phyloP scores from a whole-genome alignment of 2,329 filamentous ascomycete species.

The Ilyonectria mors-panacis region DNA sequence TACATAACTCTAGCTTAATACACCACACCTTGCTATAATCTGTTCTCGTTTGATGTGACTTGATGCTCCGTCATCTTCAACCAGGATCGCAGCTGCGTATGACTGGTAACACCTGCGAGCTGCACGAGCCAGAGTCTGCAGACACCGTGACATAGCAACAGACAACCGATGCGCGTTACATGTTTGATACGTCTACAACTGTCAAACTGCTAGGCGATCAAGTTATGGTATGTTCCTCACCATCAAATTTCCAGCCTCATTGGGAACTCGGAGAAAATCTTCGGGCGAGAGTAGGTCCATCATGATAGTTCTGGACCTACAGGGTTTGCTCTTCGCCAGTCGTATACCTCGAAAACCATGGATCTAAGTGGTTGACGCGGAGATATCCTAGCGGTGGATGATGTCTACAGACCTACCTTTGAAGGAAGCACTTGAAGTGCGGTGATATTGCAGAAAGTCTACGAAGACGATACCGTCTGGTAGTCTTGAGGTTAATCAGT shows the following conservation, averaged over 20 bases:
- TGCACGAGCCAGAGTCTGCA: background rate
- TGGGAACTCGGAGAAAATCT: constrained; percentile 78
- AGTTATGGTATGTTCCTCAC: constrained; percentile 75
- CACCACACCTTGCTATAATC: constrained; percentile 1
- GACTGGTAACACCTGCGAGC: too few relatives aligned
- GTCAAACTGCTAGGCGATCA: background rate
- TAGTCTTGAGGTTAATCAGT: constrained; percentile 26
- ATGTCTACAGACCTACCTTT: constrained; percentile 43
- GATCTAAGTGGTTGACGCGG: constrained; percentile 79
- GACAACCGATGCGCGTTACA: background rate
- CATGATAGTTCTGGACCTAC: constrained; percentile 64
- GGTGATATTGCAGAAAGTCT: constrained; percentile 33
- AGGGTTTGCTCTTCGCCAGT: constrained; percentile 85
- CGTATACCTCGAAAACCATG: constrained; percentile 94
- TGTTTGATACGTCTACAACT: background rate
- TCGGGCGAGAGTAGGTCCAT: constrained; percentile 77
- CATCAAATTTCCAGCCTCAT: constrained; percentile 88
- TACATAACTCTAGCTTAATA: constrained; percentile 7
- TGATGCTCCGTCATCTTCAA: background rate
- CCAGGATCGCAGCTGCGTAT: background rate
- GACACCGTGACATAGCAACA: background rate
- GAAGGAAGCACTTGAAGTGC: constrained; percentile 13
- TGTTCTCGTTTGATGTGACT: background rate
- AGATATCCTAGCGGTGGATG: constrained; percentile 84
- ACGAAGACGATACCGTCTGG: constrained; percentile 32